These are phyloP conservation scores for Chaetomium sp. DNA, from an alignment of 2,329 filamentous ascomycete genomes.

Conservation along the genomic window DNA sequence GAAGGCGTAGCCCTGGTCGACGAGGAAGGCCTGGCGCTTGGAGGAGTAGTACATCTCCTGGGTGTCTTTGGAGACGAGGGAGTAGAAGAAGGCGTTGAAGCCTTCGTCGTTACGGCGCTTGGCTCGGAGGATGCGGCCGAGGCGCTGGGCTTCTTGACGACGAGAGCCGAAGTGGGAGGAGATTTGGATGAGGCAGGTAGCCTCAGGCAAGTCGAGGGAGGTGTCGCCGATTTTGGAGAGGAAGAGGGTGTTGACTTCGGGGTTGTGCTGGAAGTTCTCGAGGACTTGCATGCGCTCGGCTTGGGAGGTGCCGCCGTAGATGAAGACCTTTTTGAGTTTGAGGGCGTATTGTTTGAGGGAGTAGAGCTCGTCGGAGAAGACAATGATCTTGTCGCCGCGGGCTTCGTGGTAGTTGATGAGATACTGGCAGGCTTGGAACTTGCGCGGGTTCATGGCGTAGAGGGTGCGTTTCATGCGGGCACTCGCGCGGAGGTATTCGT, in stretches of 20 bases:
- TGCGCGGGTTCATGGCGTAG: constrained; percentile 95
- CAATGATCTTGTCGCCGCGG: constrained; percentile 93
- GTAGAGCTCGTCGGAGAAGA: constrained; percentile 97
- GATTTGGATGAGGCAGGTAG: constrained; percentile 94
- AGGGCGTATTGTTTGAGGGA: constrained; percentile 79
- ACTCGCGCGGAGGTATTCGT: constrained; percentile 75
- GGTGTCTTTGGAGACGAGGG: constrained; percentile 92
- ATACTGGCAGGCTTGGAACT: constrained; percentile 95
- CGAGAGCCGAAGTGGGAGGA: constrained; percentile 96
- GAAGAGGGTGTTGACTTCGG: constrained; percentile 85
- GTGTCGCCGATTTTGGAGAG: constrained; percentile 97
- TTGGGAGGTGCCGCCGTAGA: constrained; percentile 84
- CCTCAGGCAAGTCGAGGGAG: constrained; percentile 93
- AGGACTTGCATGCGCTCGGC: constrained; percentile 79
- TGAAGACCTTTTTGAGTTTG: constrained; percentile 79
- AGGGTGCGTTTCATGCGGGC: constrained; percentile 45
- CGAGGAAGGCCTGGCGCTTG: constrained; percentile 91
- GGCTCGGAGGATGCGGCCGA: constrained; percentile 87
- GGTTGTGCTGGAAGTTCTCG: constrained; percentile 92
- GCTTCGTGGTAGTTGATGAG: constrained; percentile 97
- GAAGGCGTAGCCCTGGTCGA: constrained; percentile 97
- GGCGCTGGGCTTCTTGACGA: constrained; percentile 88
- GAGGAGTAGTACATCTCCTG: constrained; percentile 97
- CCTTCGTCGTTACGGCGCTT: constrained; percentile 96
- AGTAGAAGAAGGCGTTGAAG: constrained; percentile 99